A percentile compares a stretch with the other conserved stretches of the same genome.
Conservation (phyloP, 805 yeast species). For the Saccharomycopsis fermentans region DNA sequence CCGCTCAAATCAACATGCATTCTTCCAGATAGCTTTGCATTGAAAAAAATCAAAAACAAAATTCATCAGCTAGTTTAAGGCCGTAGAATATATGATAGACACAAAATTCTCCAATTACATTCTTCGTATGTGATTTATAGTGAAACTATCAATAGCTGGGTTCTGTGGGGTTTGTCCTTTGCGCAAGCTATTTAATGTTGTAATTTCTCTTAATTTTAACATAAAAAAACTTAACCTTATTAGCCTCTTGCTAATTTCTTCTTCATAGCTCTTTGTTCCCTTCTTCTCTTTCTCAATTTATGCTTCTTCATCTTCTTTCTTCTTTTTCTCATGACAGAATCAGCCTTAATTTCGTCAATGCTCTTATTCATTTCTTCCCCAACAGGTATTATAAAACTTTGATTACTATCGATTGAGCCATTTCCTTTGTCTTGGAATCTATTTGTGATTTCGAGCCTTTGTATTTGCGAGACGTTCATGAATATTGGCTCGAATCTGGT, state of each 20-base stretch:
- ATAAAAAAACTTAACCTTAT: not conserved
- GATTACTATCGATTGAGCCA: not conserved
- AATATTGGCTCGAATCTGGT: not conserved
- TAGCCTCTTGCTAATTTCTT: conserved; percentile 38
- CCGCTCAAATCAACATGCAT: too few relatives aligned
- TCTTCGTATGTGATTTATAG: too few relatives aligned
- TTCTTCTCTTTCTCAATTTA: conserved; percentile 94
- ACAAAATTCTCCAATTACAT: too few relatives aligned
- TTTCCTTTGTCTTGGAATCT: not conserved
- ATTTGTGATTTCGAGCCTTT: not conserved
- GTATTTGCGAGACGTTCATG: not conserved
- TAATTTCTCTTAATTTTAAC: not conserved
- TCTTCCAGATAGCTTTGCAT: too few relatives aligned
- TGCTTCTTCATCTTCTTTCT: conserved; percentile 96
- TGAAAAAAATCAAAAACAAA: too few relatives aligned
- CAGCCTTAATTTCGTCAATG: conserved; percentile 31
- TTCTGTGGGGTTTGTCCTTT: too few relatives aligned
- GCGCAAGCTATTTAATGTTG: not conserved
- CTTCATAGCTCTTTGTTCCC: conserved; percentile 75
- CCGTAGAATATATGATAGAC: too few relatives aligned
- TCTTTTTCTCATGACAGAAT: conserved; percentile 75
- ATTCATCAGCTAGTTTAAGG: too few relatives aligned
- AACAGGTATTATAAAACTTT: not conserved
- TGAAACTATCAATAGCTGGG: too few relatives aligned
- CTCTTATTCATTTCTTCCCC: not conserved